Percentiles rank a stretch among this genome's conserved stretches.
Conservation (phyloP, 2,329 filamentous ascomycete species). For the Epichloe aotearoae region DNA sequence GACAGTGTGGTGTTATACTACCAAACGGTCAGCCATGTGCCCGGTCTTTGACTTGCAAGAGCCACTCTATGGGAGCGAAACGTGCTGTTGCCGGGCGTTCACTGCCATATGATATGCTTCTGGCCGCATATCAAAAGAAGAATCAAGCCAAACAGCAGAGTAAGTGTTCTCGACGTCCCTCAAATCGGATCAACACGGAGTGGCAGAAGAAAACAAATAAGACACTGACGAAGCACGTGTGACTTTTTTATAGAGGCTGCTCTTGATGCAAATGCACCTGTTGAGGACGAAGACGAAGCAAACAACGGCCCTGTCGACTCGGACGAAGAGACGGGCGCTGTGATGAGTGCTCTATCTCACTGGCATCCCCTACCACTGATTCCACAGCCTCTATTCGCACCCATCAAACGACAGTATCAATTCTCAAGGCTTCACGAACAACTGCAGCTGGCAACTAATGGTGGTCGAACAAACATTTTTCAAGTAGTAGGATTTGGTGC, state of each 20-base stretch:
- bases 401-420: slow-evolving; percentile 51
- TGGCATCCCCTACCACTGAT: slow-evolving; percentile 70
- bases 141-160: slow-evolving; percentile 97
- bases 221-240: background rate
- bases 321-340: slow-evolving; percentile 81
- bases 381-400: slow-evolving; percentile 47
- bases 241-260: slow-evolving; percentile 57
- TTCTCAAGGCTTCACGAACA: slow-evolving; percentile 51
- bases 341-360: slow-evolving; percentile 68
- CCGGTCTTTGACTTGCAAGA: slow-evolving; percentile 83
- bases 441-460: slow-evolving; percentile 52
- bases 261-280: slow-evolving; percentile 82
- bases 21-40: slow-evolving; percentile 81
- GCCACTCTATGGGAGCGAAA: slow-evolving; percentile 90
- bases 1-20: slow-evolving; percentile 79
- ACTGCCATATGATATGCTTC: slow-evolving; percentile 81
- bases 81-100: slow-evolving; percentile 76
- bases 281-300: slow-evolving; percentile 73
- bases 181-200: background rate
- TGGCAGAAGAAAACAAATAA: background rate
- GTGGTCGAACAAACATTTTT: slow-evolving; percentile 52
- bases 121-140: slow-evolving; percentile 87
- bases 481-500: slow-evolving; percentile 43
- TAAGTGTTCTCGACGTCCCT: slow-evolving; percentile 30
- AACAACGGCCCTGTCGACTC: slow-evolving; percentile 77